These are phyloP conservation scores for Tylopilus sp. DNA, from an alignment of 1,284 basidiomycete genomes.

Conservation along the genomic window DNA sequence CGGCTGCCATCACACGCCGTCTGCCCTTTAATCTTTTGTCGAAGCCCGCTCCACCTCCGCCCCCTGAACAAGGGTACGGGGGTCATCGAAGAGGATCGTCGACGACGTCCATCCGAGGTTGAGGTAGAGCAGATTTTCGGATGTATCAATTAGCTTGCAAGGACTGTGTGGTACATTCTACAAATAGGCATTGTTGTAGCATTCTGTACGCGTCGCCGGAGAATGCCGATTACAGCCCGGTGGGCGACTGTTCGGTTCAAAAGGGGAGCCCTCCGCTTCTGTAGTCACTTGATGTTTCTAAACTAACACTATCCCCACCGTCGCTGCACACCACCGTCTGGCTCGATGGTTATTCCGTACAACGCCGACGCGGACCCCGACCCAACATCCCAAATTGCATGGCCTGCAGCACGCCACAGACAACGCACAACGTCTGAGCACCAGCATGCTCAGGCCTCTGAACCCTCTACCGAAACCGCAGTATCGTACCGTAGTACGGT, in stretches of 20 bases:
- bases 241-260: conserved; percentile 9
- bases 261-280: conserved; percentile 11
- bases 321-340: not conserved
- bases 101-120: conserved; percentile 33
- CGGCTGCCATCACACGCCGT: conserved; percentile 50
- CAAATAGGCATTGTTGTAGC: conserved; percentile 17
- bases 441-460: conserved; percentile 21
- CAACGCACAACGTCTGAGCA: conserved; percentile 27
- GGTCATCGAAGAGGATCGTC: conserved; percentile 33
- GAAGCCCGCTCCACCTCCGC: conserved; percentile 37
- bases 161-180: conserved; percentile 12
- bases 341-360: conserved; percentile 49
- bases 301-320: conserved; percentile 1
- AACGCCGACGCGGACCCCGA: conserved; percentile 59
- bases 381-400: conserved; percentile 70
- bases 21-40: conserved; percentile 64
- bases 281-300: conserved; percentile 16
- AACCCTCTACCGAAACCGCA: conserved; percentile 14
- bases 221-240: conserved; percentile 19
- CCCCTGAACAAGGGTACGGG: conserved; percentile 23
- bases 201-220: conserved; percentile 15
- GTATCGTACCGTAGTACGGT: conserved; percentile 25
- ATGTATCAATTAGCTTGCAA: conserved; percentile 20
- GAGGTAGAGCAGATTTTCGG: conserved; percentile 14
- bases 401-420: conserved; percentile 55